A percentile compares a stretch with the other conserved stretches of the same genome.
Evolutionary conservation across 106 monocot genomes (phyloP).

Genomic region (Vanilla planifolia): DNA sequence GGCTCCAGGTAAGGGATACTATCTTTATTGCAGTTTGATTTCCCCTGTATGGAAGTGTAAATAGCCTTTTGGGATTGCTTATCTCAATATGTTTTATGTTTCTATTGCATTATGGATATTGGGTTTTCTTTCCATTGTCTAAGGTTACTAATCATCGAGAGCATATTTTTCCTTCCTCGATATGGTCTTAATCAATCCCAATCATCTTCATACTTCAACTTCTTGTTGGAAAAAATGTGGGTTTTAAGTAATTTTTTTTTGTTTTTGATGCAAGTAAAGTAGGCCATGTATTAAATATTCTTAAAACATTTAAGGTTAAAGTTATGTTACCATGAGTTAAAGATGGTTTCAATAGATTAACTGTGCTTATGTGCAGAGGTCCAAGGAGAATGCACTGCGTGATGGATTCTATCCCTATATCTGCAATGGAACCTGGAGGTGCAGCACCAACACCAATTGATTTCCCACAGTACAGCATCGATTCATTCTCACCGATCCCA

Average conservation of each 20-base stretch:
- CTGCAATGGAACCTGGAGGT: slow-evolving; percentile 67
- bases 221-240: slow-evolving; percentile 3
- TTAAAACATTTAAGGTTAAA: neutral
- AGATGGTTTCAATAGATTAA: slow-evolving; percentile 11
- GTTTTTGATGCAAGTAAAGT: no score
- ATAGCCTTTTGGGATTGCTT: neutral
- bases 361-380: slow-evolving; percentile 34
- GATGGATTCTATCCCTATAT: slow-evolving; percentile 80
- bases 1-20: slow-evolving; percentile 58
- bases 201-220: neutral
- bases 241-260: no score
- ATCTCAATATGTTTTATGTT: neutral
- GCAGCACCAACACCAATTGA: slow-evolving; percentile 52
- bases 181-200: neutral
- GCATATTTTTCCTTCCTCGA: neutral
- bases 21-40: neutral
- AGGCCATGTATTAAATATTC: no score
- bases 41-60: neutral
- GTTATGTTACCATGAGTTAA: neutral
- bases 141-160: no score
- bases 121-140: neutral
- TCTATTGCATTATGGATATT: neutral
- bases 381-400: slow-evolving; percentile 87
- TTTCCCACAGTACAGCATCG: slow-evolving; percentile 38
- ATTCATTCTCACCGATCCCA: slow-evolving; percentile 58